Base-by-base conservation (phyloP, 495 filamentous ascomycete genomes). In the Penicillium angulare region DNA sequence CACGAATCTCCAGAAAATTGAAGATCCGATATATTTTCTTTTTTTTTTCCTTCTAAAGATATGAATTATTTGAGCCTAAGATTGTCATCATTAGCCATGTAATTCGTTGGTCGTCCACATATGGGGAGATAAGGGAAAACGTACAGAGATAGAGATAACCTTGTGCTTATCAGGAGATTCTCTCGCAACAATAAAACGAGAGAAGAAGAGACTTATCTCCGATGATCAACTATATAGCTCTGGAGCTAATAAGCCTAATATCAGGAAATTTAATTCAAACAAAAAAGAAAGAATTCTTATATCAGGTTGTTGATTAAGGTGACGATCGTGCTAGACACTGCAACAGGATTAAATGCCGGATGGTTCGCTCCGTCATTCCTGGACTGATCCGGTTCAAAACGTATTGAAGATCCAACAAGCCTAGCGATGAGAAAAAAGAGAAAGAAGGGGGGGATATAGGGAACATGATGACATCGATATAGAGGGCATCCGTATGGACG, bases 361-460 rank as follows among this genome's bases (percentile, higher is more conserved):
- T 66, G 7, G 63, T 60, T 48, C 56, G 53, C 54, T 63, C 61
- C 49, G 65, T 68, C 65, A 68, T 68, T 62, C 59, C 62, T 63
- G 38, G 18, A 3, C 7, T 12, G 4, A 21, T 12, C 5, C 20
- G 9, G 21, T n/a, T 26, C 7, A 32, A 43, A 24, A 38, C 7
- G 15, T 13, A 33, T 22, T 12, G 31, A 21, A 22, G 1, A 44
- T 20, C 16, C 16, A 29, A 22, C 12, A 34, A 45, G 36, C 18
- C 39, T 35, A 34, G n/a, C 18, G 15, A 16, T 33, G n/a, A 36
- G 32, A 50, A 35, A 6, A 24, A 42, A 16, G 21, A 49, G 15
- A 23, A 1, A 35, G 21, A 21, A 15, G 35, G 15, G 13, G 38
- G 24, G 20, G 45, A 48, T 13, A 29, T 40, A 32, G 12, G 24